Evolutionary conservation across 108 stramenopile genomes (phyloP).

Genomic region (Pelagomonas calceolata): DNA sequence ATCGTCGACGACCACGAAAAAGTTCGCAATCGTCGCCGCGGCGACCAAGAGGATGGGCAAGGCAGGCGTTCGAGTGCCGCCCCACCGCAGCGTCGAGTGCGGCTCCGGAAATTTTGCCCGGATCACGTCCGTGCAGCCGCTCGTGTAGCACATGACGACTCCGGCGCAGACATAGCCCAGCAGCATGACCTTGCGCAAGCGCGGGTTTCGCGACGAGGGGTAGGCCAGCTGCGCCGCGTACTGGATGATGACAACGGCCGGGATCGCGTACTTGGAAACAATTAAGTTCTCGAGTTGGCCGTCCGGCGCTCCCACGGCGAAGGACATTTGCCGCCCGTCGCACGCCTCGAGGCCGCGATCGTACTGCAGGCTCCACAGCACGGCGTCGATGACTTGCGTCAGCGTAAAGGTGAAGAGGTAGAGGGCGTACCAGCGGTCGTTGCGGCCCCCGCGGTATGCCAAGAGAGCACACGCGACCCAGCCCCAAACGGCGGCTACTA

Average conservation of each 20-base stretch:
- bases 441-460: background rate
- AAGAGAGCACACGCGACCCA: constrained; percentile 1
- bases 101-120: background rate
- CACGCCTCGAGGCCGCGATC: background rate
- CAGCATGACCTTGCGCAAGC: background rate
- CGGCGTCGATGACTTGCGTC: constrained; percentile 8
- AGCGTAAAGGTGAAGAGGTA: constrained; percentile 11
- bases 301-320: background rate
- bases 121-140: constrained; percentile 9
- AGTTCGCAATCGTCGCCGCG: background rate
- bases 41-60: background rate
- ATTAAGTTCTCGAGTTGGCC: background rate
- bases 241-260: constrained; percentile 8
- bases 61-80: background rate
- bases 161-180: background rate
- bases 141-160: constrained; percentile 3
- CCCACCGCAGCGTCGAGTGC: constrained; percentile 12
- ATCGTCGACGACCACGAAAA: constrained; percentile 2
- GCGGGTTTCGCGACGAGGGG: background rate
- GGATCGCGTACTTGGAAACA: constrained; percentile 11
- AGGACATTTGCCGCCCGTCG: background rate
- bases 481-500: background rate
- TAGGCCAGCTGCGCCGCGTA: constrained; percentile 9
- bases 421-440: constrained; percentile 1
- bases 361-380: background rate